Base-by-base conservation (phyloP, 441 rosid species). In the Rhodomyrtus psidioides region DNA sequence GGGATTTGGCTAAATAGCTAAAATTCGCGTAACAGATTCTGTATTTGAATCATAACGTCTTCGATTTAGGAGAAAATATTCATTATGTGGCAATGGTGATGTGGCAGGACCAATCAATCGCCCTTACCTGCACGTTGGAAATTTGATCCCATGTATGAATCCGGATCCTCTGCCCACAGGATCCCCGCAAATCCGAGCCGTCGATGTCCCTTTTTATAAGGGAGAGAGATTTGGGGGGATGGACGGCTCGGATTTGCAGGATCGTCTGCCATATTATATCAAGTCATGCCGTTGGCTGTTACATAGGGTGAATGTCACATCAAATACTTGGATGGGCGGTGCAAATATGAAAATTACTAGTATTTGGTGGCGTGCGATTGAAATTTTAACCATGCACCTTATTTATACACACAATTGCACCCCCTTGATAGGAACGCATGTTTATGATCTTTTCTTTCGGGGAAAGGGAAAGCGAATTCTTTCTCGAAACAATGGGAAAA, bases 41-140 rank as follows among this genome's bases (percentile, higher is more conserved):
- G 1, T 4, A 70, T 70, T 70, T 4, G 0, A 34, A 39, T 70
- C 16, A 6, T 39, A 70, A 21, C 8, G 12, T 6, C n/a, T 21
- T 39, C 9, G 0, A 39, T 3, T 21, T 4, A 39, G 9, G n/a
- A 21, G 16, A 39, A 70, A 21, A 1, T 23, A 9, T 39, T 10
- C 15, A 30, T 19, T 26, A 19, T 9, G 3, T 21, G n/a, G 15
- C 0, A 6, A 0, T 24, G 2, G 21, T 39, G n/a, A 1, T 0
- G 1, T 19, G 16, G 2, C 3, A 0, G 39, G 49, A 21, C 5
- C 2, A 21, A 10, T 65, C 7, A 19, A 0, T 19, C 10, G 3
- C n/a, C 58, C 9, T 55, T 55, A 10, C 26, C 57, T 1, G 6
- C 6, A 1, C 6, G 6, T 56, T 24, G 5, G 23, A 9, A 56